Evolutionary conservation across 1,284 basidiomycete species (phyloP).

Genomic region (Caloboletus firmus): DNA sequence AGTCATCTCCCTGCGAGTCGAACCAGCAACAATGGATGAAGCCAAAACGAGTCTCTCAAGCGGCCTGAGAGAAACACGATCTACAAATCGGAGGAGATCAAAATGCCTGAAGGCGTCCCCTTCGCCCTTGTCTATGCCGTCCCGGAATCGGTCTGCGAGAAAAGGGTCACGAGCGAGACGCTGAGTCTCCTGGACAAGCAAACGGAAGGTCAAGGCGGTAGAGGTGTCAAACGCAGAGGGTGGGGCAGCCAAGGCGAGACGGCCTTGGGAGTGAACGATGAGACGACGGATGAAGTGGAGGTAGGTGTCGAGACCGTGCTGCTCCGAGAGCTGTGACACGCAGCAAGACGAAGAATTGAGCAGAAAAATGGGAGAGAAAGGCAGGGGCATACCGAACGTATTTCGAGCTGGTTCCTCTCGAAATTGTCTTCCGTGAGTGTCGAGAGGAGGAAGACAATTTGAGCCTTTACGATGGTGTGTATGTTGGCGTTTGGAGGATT

Average conservation of each 20-base stretch:
- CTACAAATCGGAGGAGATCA: slow-evolving; percentile 75
- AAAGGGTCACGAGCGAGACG: slow-evolving; percentile 84
- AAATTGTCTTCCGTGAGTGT: slow-evolving; percentile 95
- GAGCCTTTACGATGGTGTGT: slow-evolving; percentile 81
- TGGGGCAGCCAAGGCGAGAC: slow-evolving; percentile 56
- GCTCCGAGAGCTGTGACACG: slow-evolving; percentile 78
- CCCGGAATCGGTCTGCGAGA: slow-evolving; percentile 81
- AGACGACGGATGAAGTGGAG: slow-evolving; percentile 93
- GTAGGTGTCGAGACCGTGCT: slow-evolving; percentile 93
- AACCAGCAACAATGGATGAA: slow-evolving; percentile 69
- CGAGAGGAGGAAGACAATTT: slow-evolving; percentile 91
- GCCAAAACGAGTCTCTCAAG: slow-evolving; percentile 77
- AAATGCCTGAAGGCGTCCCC: slow-evolving; percentile 78
- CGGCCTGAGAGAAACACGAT: slow-evolving; percentile 74
- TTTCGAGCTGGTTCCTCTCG: slow-evolving; percentile 87
- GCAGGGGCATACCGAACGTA: slow-evolving; percentile 67
- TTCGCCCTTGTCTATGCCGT: slow-evolving; percentile 82
- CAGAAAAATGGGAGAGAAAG: slow-evolving; percentile 5
- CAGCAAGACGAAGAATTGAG: slow-evolving; percentile 21
- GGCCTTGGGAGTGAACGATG: slow-evolving; percentile 79
- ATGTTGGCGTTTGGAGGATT: slow-evolving; percentile 53
- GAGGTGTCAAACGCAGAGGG: slow-evolving; percentile 68
- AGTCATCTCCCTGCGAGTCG: slow-evolving; percentile 69
- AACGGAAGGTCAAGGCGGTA: slow-evolving; percentile 72
- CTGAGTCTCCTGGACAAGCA: slow-evolving; percentile 84